Conservation (phyloP, 257 asterid species). For the Cruciata laevipes region DNA sequence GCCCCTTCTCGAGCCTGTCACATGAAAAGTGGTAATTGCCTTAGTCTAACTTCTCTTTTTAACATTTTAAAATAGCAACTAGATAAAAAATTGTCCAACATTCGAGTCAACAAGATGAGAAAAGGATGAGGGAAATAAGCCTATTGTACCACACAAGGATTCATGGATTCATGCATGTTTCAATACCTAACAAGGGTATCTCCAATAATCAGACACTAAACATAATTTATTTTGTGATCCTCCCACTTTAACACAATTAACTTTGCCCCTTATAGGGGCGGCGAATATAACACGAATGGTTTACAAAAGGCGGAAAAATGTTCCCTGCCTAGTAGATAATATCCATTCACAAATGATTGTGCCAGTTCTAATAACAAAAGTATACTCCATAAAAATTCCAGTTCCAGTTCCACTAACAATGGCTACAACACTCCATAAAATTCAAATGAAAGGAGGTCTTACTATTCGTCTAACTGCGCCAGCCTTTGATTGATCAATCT, state of each 20-base stretch:
- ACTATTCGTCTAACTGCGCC: conserved; percentile 66
- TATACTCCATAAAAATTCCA: too few relatives aligned
- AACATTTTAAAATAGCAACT: conserved; percentile 44
- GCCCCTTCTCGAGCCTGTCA: conserved; percentile 81
- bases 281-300: too few relatives aligned
- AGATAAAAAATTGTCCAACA: conserved; percentile 69
- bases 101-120: background rate
- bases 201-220: background rate
- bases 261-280: too few relatives aligned
- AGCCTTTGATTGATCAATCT: conserved; percentile 91
- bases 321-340: too few relatives aligned
- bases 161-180: too few relatives aligned
- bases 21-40: conserved; percentile 14
- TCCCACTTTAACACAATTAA: background rate
- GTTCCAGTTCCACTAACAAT: background rate
- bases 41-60: conserved; percentile 10
- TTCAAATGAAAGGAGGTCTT: background rate
- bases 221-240: background rate
- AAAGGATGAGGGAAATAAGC: background rate
- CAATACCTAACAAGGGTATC: background rate
- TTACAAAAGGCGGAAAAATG: background rate
- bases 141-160: background rate
- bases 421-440: too few relatives aligned
- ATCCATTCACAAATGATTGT: too few relatives aligned
- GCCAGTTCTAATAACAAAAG: too few relatives aligned